These are phyloP conservation scores for Phanerochaete carnosa DNA, from an alignment of 768 basidiomycete species.

Conservation along the genomic window DNA sequence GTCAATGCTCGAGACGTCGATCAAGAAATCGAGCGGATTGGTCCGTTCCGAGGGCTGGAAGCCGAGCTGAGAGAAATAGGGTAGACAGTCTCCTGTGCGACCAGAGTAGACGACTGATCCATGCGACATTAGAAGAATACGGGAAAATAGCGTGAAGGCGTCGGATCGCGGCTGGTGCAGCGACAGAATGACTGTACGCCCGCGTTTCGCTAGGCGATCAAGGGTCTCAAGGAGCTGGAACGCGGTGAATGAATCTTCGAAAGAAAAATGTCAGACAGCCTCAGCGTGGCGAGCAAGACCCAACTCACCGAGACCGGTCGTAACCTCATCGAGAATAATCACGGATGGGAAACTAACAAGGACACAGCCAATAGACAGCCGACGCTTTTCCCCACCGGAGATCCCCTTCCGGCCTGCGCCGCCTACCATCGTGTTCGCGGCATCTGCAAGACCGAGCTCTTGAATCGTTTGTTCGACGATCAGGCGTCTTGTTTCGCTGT, in stretches of 20 bases:
- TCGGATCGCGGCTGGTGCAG: slow-evolving; percentile 46
- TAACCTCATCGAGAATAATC: slow-evolving; percentile 40
- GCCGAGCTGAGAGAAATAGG: slow-evolving; percentile 34
- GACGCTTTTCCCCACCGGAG: slow-evolving; percentile 38
- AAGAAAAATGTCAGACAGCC: slow-evolving; percentile 17
- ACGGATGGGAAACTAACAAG: slow-evolving; percentile 41
- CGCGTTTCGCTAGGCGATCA: slow-evolving; percentile 20
- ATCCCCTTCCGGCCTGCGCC: slow-evolving; percentile 40
- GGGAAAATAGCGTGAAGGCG: slow-evolving; percentile 41
- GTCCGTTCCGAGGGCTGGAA: slow-evolving; percentile 28
- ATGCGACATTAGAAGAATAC: slow-evolving; percentile 37
- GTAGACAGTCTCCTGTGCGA: slow-evolving; percentile 24
- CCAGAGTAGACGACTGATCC: slow-evolving; percentile 41
- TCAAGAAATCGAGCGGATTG: slow-evolving; percentile 41
- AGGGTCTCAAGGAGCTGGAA: slow-evolving; percentile 24
- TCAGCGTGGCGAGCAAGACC: neutral
- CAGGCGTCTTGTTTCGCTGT: neutral
- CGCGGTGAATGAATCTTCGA: slow-evolving; percentile 25
- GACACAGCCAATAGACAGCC: slow-evolving; percentile 38
- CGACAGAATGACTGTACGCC: slow-evolving; percentile 37
- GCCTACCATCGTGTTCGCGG: slow-evolving; percentile 41
- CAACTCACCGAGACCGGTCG: neutral
- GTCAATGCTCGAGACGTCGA: slow-evolving; percentile 39
- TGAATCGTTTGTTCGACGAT: slow-evolving; percentile 12
- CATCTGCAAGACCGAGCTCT: slow-evolving; percentile 40